Conservation (phyloP, 352 stramenopile genomes). For the Phytophthora sojae region DNA sequence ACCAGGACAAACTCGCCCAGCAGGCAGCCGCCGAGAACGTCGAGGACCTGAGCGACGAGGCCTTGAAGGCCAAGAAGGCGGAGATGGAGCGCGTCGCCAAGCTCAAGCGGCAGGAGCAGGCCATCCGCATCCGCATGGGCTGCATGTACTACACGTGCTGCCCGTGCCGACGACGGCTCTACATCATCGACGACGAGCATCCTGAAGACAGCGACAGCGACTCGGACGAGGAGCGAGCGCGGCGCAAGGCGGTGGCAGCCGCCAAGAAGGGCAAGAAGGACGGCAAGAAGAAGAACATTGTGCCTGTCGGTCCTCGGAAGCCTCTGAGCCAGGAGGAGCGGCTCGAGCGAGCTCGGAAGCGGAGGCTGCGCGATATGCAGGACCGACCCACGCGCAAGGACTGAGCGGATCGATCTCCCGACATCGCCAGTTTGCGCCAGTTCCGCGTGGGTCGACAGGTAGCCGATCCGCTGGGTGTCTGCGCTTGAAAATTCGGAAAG, state of each 20-base stretch:
- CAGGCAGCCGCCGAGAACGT: slow-evolving; percentile 38
- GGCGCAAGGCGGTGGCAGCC: slow-evolving; percentile 20
- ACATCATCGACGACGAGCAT: slow-evolving; percentile 60
- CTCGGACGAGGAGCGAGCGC: slow-evolving; percentile 40
- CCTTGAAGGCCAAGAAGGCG: slow-evolving; percentile 35
- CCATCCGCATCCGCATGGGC: slow-evolving; percentile 71
- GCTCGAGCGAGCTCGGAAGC: slow-evolving; percentile 68
- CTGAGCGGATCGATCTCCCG: slow-evolving; percentile 24
- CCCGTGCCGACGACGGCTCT: slow-evolving; percentile 62
- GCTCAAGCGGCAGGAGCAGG: slow-evolving; percentile 64
- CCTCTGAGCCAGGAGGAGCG: slow-evolving; percentile 74
- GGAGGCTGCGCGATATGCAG: slow-evolving; percentile 72
- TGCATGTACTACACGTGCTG: slow-evolving; percentile 74
- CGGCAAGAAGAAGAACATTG: slow-evolving; percentile 62
- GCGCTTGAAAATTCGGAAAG: slow-evolving; percentile 6
- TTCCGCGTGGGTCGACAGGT: neutral
- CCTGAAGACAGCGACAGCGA: slow-evolving; percentile 47
- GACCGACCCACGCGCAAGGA: slow-evolving; percentile 69
- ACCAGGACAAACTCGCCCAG: slow-evolving; percentile 49
- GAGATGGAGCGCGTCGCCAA: slow-evolving; percentile 40
- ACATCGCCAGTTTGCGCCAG: slow-evolving; percentile 1
- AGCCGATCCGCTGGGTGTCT: neutral
- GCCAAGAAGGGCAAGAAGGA: slow-evolving; percentile 24
- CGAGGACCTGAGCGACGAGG: slow-evolving; percentile 43
- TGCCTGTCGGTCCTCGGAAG: slow-evolving; percentile 63